Base-by-base conservation (phyloP, 495 filamentous ascomycete species). In the Penicillium bialowiezense region DNA sequence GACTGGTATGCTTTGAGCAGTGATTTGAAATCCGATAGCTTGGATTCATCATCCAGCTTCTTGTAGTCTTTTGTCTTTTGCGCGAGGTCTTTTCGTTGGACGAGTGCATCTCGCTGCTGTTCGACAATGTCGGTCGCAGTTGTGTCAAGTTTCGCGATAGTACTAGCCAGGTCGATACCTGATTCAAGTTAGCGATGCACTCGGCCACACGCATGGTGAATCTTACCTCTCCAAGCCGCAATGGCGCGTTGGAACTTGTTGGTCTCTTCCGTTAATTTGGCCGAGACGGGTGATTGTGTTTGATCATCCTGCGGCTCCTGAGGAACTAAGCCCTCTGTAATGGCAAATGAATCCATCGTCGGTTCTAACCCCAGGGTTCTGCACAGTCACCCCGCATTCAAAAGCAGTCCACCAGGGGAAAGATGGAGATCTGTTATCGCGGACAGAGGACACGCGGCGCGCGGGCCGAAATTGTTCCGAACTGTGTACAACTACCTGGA, bases 51-150 rank as follows among this genome's bases (percentile, higher is more conserved):
- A 46, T 97, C 93, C 3, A 96, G 79, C 66, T 97, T 99, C 53
- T 90, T 75, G 58, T 96, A 99, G 64, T 97, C 93, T 63, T 97
- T 99, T 3, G 93, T 99, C 74, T 96, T 97, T 68, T 96, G 91
- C 13, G 93, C 93, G 14, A 99, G 78, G 44, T 99, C 93, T 61
- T 99, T 99, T 38, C 93, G 82, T 63, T 97, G 91, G 12, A 96
- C 84, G 8, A 96, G 84, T 15, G 91, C 84, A 68, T 97, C 95
- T 54, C 90, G 82, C 62, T 99, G 93, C 60, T 90, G 87, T 33
- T 86, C 73, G 34, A 97, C 89, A 39, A 99, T 90, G 58, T 99
- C 95, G 3, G 90, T 90, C 5, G 93, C 91, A 9, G 89, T 89
- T 53, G 85, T 83, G 68, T 99, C 93, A 42, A 99, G 83, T 55